These are phyloP conservation scores for Ceratocystis alfenasii DNA, from an alignment of 2,329 filamentous ascomycete species.

Conservation along the genomic window DNA sequence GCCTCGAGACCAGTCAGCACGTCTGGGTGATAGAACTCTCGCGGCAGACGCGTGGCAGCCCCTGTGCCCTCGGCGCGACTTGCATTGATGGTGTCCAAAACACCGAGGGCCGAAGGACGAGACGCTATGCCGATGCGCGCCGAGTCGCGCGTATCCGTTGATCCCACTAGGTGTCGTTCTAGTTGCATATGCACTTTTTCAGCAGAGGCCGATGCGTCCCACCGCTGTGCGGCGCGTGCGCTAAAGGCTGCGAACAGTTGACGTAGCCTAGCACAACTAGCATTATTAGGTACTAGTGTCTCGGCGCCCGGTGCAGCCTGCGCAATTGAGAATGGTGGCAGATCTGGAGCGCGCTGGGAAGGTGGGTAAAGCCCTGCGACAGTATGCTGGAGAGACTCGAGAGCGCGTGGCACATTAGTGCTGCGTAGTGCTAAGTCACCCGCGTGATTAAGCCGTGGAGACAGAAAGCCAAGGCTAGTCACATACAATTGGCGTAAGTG, in stretches of 20 bases:
- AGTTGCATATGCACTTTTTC: conserved; percentile 65
- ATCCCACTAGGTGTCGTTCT: conserved; percentile 60
- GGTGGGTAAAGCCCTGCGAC: conserved; percentile 64
- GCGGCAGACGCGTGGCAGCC: conserved; percentile 62
- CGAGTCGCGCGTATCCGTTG: conserved; percentile 27
- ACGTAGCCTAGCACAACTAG: conserved; percentile 59
- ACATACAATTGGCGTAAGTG: conserved; percentile 62
- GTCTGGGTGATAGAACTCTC: conserved; percentile 74
- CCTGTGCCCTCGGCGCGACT: conserved; percentile 63
- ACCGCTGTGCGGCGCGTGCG: conserved; percentile 55
- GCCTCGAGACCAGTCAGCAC: conserved; percentile 56
- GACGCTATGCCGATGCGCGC: conserved; percentile 52
- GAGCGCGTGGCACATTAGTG: conserved; percentile 61
- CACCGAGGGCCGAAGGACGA: conserved; percentile 64
- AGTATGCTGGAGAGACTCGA: conserved; percentile 65
- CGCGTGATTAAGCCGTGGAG: conserved; percentile 38
- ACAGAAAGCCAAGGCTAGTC: conserved; percentile 61
- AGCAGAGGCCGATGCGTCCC: conserved; percentile 73
- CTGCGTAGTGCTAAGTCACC: conserved; percentile 58
- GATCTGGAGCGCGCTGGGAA: conserved; percentile 33
- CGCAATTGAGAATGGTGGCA: conserved; percentile 34
- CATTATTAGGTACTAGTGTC: conserved; percentile 69
- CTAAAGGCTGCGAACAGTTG: conserved; percentile 59
- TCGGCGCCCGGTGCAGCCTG: conserved; percentile 56
- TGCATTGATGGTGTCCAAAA: conserved; percentile 90